Conservation (phyloP, 2,329 filamentous ascomycete genomes). For the Leptographium lundbergii region DNA sequence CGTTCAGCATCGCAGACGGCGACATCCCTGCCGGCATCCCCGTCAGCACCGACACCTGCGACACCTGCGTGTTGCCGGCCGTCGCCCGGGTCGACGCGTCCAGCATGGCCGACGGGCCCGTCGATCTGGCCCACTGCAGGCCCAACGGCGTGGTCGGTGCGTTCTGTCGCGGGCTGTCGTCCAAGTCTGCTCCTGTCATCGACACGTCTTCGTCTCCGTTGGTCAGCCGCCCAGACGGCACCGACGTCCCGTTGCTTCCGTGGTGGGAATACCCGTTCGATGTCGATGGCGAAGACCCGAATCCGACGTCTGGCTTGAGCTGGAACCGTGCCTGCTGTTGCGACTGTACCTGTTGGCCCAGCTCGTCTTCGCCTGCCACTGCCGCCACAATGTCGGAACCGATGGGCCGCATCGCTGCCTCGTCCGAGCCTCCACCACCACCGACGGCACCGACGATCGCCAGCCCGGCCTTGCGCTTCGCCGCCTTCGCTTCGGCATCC, state of each 20-base stretch:
- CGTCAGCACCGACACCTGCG: constrained; percentile 50
- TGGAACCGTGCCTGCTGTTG: constrained; percentile 33
- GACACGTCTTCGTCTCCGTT: constrained; percentile 42
- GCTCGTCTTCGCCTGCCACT: neutral
- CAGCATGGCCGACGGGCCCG: constrained; percentile 13
- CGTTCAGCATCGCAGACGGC: constrained; percentile 55
- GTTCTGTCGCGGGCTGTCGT: constrained; percentile 23
- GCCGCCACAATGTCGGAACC: constrained; percentile 6
- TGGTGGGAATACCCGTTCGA: constrained; percentile 35
- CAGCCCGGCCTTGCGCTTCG: constrained; percentile 50
- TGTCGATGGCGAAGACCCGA: neutral
- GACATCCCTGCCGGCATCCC: constrained; percentile 44
- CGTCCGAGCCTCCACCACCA: neutral
- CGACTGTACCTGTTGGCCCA: constrained; percentile 7
- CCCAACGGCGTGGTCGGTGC: constrained; percentile 33
- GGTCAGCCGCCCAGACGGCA: constrained; percentile 27
- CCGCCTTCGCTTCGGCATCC: constrained; percentile 45
- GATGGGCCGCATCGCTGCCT: neutral
- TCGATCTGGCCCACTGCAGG: constrained; percentile 19
- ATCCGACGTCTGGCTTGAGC: constrained; percentile 23
- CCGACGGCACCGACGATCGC: constrained; percentile 27
- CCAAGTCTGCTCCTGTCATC: constrained; percentile 46
- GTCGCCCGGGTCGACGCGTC: constrained; percentile 26
- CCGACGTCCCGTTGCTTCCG: constrained; percentile 44
- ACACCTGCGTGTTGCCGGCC: constrained; percentile 43